Conservation (phyloP, 148 eudicot genomes). For the Chenopodium berlandieri region DNA sequence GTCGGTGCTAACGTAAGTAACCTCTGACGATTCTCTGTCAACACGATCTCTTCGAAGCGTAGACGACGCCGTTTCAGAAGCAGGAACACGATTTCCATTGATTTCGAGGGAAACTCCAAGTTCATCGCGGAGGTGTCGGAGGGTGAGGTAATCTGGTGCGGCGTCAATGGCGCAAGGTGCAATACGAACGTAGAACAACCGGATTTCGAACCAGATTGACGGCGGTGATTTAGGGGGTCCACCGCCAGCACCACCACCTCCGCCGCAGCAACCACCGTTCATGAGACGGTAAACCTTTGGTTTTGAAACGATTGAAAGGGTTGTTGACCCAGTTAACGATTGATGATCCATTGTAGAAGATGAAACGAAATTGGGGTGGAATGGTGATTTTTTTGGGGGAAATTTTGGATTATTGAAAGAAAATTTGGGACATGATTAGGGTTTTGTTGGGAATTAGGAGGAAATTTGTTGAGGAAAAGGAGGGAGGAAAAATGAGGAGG, state of each 20-base stretch:
- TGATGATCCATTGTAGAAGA: constrained; percentile 25
- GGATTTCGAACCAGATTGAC: constrained; percentile 64
- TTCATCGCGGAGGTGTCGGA: constrained; percentile 60
- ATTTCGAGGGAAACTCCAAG: constrained; percentile 59
- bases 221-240: constrained; percentile 22
- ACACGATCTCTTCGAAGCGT: constrained; percentile 65
- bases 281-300: constrained; percentile 28
- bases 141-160: constrained; percentile 52
- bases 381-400: neutral
- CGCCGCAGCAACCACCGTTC: neutral
- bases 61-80: constrained; percentile 42
- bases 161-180: constrained; percentile 54
- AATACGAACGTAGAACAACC: constrained; percentile 74
- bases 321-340: neutral
- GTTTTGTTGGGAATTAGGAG: constrained; percentile 10
- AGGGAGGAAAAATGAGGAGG: neutral
- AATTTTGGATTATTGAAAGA: neutral
- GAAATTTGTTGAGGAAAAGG: neutral
- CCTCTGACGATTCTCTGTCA: constrained; percentile 58
- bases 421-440: neutral
- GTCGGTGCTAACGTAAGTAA: constrained; percentile 76
- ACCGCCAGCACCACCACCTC: neutral
- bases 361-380: neutral
- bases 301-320: neutral
- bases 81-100: constrained; percentile 52